Base-by-base conservation (phyloP, 192 early-diverging fungal genomes). In the Lunasporangiospora selenospora region DNA sequence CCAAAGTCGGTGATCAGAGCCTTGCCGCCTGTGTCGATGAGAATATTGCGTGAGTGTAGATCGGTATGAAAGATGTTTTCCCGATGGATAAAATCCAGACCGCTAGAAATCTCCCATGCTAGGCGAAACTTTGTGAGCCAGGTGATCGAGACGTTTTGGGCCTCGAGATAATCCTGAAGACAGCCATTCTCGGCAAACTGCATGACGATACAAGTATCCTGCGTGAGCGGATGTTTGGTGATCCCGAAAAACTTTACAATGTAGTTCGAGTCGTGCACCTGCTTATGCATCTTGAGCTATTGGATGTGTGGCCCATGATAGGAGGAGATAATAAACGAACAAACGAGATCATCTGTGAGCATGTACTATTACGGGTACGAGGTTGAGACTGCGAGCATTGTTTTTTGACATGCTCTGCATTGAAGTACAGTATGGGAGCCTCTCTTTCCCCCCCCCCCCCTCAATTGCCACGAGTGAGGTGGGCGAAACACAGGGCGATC, bases 1-100 rank as follows among this genome's bases (percentile, higher is more conserved):
- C 77, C 77, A 34, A 78, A 78, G 42, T 78, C 77, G 18, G 77
- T 78, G 43, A 78, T 78, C 57, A 78, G 37, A 8, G 77, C 69
- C 30, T 66, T 71, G 11, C 77, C 77, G 36, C 64, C 42, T 27
- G 64, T 66, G 62, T 78, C 77, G 40, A 78, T 75, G 23, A 78
- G 53, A 43, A 78, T 78, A 44, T 78, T 78, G n/a, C 77, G 62
- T 8, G 69, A 62, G 53, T 65, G 65, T 1, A 65, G 36, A 38
- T 69, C 76, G 5, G 60, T 66, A 39, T 77, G 76, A 24, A 77
- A 67, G 62, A 77, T 77, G 32, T 70, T 77, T 61, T 77, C 76
- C 13, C 76, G 53, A 37, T 77, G 76, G 29, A 77, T 77, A 56
- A 77, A 77, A 43, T 67, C 65, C 29, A 77, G 58, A 27, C 76